Conservation (phyloP, 139 green algal species). For the Chlamydomonas incerta region DNA sequence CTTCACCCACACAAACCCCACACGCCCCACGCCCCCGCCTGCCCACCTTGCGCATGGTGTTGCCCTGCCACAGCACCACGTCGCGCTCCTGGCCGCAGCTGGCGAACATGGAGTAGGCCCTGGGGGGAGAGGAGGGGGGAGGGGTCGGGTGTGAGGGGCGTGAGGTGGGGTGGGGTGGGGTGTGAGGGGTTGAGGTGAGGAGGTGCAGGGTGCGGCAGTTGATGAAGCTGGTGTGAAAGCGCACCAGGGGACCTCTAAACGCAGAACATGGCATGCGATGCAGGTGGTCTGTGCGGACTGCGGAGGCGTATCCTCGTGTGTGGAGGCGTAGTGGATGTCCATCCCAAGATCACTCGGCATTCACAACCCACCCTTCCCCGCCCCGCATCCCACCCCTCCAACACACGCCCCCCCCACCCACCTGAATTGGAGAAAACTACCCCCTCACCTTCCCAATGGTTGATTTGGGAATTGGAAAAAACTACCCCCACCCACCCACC, state of each 20-base stretch:
- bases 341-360: too few relatives aligned
- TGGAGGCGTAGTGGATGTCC: too few relatives aligned
- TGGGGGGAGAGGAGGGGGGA: neutral
- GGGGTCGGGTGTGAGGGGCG: neutral
- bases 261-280: too few relatives aligned
- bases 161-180: neutral
- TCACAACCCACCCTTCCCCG: neutral
- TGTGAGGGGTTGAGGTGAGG: neutral
- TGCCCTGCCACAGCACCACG: slow-evolving; percentile 84
- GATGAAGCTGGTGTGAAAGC: too few relatives aligned
- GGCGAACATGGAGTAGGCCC: slow-evolving; percentile 82
- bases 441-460: too few relatives aligned
- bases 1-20: slow-evolving; percentile 44
- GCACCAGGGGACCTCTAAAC: too few relatives aligned
- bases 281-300: too few relatives aligned
- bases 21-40: slow-evolving; percentile 2
- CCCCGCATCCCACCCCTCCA: neutral
- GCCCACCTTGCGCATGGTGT: slow-evolving; percentile 56
- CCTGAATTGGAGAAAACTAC: too few relatives aligned
- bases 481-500: too few relatives aligned
- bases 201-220: too few relatives aligned
- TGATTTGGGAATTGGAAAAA: too few relatives aligned
- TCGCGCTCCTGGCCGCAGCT: slow-evolving; percentile 82
- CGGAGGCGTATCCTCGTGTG: too few relatives aligned
- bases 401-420: rapidly evolving